Percentiles rank a stretch among this genome's conserved stretches.
These are phyloP conservation scores for Aspergillus bombycis DNA, from an alignment of 2,329 filamentous ascomycete genomes.

Conservation along the genomic window DNA sequence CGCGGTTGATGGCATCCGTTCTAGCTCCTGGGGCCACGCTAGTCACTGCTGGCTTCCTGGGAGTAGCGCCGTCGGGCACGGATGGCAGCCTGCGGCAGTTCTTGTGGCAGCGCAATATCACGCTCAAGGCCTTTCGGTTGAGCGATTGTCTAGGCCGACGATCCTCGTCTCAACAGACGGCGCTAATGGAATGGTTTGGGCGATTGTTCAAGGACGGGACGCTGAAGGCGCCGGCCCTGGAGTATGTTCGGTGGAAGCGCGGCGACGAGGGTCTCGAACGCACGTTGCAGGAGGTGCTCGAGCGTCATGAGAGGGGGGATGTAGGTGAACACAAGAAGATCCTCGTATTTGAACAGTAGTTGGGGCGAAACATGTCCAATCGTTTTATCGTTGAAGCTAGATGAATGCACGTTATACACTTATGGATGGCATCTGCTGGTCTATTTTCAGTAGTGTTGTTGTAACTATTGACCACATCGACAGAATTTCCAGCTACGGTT, in stretches of 20 bases:
- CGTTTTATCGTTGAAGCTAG: no score
- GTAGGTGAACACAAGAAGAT: not conserved
- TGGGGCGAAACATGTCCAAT: no score
- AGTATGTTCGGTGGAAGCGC: slow-evolving; percentile 8
- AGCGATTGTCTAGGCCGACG: not conserved
- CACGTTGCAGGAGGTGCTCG: not conserved
- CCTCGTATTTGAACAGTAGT: not conserved
- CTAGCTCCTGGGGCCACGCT: not conserved
- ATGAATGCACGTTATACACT: no score
- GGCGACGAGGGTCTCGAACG: not conserved
- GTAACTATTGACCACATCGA: no score
- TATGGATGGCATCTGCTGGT: no score
- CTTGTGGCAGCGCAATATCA: not conserved
- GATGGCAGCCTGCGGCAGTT: not conserved
- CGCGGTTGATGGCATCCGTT: not conserved
- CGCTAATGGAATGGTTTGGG: not conserved
- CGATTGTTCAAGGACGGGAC: not conserved
- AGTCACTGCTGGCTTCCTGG: not conserved
- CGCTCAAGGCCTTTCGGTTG: not conserved
- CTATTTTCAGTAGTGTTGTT: no score
- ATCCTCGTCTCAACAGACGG: not conserved
- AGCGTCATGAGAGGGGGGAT: not conserved
- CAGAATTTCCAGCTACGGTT: no score
- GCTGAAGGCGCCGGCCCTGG: slow-evolving; percentile 3
- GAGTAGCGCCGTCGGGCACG: not conserved